A percentile compares a stretch with the other conserved stretches of the same genome.
These are phyloP conservation scores for Vinca major DNA, from an alignment of 305 asterid genomes.

Conservation along the genomic window DNA sequence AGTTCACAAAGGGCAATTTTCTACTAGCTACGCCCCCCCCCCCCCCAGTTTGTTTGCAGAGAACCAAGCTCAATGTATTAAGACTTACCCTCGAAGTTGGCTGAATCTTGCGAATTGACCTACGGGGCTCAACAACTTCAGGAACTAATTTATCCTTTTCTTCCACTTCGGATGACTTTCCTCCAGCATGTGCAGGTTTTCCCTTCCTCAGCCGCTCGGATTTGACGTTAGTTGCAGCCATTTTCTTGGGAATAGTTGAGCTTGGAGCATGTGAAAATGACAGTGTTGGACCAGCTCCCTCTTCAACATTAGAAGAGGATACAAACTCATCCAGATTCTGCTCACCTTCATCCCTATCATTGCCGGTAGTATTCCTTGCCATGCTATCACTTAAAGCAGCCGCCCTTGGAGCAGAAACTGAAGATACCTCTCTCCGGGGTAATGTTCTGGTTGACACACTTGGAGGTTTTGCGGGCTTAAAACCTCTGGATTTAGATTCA, in stretches of 20 bases:
- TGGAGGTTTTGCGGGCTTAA: constrained; percentile 62
- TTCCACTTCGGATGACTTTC: constrained; percentile 36
- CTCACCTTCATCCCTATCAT: constrained; percentile 43
- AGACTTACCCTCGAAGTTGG: constrained; percentile 89
- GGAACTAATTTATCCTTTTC: constrained; percentile 34
- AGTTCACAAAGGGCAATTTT: not conserved
- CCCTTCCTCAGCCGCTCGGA: constrained; percentile 53
- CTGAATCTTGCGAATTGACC: constrained; percentile 91
- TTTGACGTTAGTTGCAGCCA: constrained; percentile 30
- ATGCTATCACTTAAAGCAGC: constrained; percentile 25
- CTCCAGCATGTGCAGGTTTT: constrained; percentile 37
- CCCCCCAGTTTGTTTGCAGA: not conserved
- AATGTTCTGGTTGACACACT: constrained; percentile 47
- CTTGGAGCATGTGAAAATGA: constrained; percentile 47
- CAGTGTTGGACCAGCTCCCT: constrained; percentile 32
- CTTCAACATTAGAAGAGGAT: constrained; percentile 40
- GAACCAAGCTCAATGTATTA: not conserved
- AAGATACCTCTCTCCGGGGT: constrained; percentile 43
- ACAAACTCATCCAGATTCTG: constrained; percentile 34
- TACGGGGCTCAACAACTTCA: constrained; percentile 67
- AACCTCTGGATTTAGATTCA: constrained; percentile 41
- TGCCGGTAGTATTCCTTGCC: constrained; percentile 32
- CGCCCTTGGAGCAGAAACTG: constrained; percentile 32
- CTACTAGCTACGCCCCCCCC: too few species aligned
- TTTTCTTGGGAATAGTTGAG: constrained; percentile 42